A percentile compares a stretch with the other conserved stretches of the same genome.
Evolutionary conservation across 2,329 filamentous ascomycete species (phyloP).

Genomic region (Nakataea oryzae): DNA sequence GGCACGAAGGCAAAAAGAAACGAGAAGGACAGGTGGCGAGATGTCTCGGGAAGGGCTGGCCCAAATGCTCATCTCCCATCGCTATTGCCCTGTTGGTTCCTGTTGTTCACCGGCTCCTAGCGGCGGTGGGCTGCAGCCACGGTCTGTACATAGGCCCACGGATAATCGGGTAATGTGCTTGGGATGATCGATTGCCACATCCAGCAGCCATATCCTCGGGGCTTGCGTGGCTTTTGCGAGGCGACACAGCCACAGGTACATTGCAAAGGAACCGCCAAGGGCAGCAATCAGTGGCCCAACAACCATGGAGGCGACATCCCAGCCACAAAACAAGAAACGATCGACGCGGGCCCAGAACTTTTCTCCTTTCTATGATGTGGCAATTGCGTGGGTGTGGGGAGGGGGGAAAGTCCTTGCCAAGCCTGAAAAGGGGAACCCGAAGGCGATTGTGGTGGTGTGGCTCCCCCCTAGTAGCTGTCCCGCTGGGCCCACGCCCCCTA

Average conservation of each 20-base stretch:
- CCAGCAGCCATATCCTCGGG: neutral
- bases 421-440: neutral
- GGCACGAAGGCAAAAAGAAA: too few species aligned
- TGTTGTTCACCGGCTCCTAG: too few species aligned
- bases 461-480: neutral
- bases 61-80: neutral
- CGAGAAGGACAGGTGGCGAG: neutral
- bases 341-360: neutral
- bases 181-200: neutral
- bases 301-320: neutral
- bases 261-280: neutral
- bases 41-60: neutral
- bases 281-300: neutral
- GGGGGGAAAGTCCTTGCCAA: neutral
- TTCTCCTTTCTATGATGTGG: neutral
- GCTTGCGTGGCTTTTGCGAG: neutral
- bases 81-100: neutral
- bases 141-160: neutral
- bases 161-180: neutral
- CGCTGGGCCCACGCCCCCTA: neutral
- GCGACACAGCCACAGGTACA: neutral
- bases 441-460: neutral
- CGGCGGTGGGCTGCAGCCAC: neutral
- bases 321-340: neutral
- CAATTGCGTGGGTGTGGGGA: neutral